These are phyloP conservation scores for Scheffersomyces insectosa DNA, from an alignment of 1,139 yeast genomes.

Conservation along the genomic window DNA sequence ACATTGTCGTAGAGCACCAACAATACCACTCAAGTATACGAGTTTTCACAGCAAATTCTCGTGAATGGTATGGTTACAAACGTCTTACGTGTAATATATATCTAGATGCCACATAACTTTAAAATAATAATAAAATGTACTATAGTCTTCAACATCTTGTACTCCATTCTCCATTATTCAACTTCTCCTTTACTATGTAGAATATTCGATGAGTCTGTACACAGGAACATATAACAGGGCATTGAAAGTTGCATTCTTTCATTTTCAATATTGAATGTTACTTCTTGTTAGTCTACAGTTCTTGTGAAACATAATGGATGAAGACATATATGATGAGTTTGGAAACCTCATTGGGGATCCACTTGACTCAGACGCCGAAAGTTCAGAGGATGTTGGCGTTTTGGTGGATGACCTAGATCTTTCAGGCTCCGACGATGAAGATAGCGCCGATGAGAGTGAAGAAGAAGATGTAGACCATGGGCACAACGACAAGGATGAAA, in stretches of 20 bases:
- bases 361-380: constrained; percentile 46
- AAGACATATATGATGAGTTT: constrained; percentile 77
- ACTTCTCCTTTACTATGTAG: no score
- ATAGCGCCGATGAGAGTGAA: constrained; percentile 6
- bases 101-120: not conserved
- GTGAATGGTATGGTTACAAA: no score
- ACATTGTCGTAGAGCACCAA: constrained; percentile 34
- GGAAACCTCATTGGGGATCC: constrained; percentile 68
- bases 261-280: no score
- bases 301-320: constrained; percentile 16
- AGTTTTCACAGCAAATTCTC: no score
- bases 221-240: no score
- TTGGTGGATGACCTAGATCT: constrained; percentile 1
- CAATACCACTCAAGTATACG: not conserved
- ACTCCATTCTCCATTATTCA: no score
- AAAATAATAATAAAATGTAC: not conserved
- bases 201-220: no score
- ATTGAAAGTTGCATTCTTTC: no score
- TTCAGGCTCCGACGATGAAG: constrained; percentile 12
- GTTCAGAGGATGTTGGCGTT: constrained; percentile 1
- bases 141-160: not conserved
- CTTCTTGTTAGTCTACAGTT: not conserved
- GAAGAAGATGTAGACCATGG: constrained; percentile 17
- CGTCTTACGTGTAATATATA: not conserved
- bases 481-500: constrained; percentile 13